Evolutionary conservation across 257 asterid species (phyloP).

Genomic region (Paulownia fortunei): DNA sequence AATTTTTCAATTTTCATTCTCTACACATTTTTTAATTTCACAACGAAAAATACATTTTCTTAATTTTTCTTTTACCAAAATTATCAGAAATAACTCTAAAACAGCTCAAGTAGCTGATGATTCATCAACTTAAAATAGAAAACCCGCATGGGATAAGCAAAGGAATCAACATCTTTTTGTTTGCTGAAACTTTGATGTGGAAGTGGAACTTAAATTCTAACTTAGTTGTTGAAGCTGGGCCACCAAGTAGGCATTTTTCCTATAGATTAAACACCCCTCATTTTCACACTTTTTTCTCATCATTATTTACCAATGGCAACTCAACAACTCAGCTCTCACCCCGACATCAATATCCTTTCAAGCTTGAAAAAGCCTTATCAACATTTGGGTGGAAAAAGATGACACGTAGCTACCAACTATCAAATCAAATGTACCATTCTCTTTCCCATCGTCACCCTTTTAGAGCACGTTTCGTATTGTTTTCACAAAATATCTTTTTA

Average conservation of each 20-base stretch:
- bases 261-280: slow-evolving; percentile 13
- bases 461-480: no score
- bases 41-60: no score
- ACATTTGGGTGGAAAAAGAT: neutral
- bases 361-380: neutral
- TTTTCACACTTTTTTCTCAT: slow-evolving; percentile 27
- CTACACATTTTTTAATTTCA: no score
- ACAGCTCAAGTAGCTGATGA: no score
- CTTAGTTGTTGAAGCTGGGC: neutral
- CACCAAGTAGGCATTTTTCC: neutral
- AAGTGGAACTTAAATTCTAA: neutral
- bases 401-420: neutral
- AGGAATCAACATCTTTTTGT: neutral
- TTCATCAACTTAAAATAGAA: no score
- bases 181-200: neutral
- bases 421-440: slow-evolving; percentile 14
- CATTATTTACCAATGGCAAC: slow-evolving; percentile 34
- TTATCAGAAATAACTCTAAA: no score
- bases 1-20: no score
- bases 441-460: neutral
- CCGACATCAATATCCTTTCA: slow-evolving; percentile 17
- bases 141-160: neutral
- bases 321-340: slow-evolving; percentile 23
- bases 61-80: no score
- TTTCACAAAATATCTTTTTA: no score